Evolutionary conservation across 2,329 filamentous ascomycete genomes (phyloP).

Genomic region (Teratosphaeria nubilosa): DNA sequence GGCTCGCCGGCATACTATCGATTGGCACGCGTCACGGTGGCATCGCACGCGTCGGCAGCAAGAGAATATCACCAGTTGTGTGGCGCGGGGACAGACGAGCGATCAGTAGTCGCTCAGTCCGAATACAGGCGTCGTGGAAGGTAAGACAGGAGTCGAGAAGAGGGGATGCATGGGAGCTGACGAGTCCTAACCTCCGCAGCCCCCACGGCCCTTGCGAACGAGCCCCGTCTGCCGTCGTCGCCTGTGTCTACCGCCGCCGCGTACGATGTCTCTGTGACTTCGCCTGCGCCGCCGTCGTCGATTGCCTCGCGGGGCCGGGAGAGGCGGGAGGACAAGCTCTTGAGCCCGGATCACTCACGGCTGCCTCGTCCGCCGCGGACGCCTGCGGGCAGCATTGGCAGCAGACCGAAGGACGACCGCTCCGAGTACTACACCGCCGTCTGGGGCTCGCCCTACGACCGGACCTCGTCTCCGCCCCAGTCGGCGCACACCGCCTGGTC

Average conservation of each 20-base stretch:
- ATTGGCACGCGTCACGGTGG: background rate
- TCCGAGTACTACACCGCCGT: constrained; percentile 54
- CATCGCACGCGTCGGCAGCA: background rate
- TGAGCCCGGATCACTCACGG: constrained; percentile 14
- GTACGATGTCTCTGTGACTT: constrained; percentile 6
- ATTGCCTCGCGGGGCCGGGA: constrained; percentile 1
- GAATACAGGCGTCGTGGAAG: constrained; percentile 5
- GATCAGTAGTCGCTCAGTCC: constrained; percentile 7
- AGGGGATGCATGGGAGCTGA: background rate
- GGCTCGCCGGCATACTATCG: background rate
- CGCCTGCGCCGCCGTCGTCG: background rate
- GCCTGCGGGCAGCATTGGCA: constrained; percentile 15
- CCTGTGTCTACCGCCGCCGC: constrained; percentile 1
- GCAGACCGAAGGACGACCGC: constrained; percentile 15
- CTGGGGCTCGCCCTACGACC: constrained; percentile 86
- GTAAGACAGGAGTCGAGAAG: background rate
- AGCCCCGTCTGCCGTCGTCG: constrained; percentile 6
- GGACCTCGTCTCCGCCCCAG: constrained; percentile 40
- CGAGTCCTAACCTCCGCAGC: background rate
- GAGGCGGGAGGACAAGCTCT: constrained; percentile 2
- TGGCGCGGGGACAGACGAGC: constrained; percentile 3
- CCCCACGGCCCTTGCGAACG: constrained; percentile 2
- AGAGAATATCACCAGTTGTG: background rate
- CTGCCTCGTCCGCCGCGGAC: constrained; percentile 18
- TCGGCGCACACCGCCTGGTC: constrained; percentile 23